A percentile compares a stretch with the other conserved stretches of the same genome.
Conservation (phyloP, 1,139 yeast genomes). For the Yamadazyma kanchanaburiensis region DNA sequence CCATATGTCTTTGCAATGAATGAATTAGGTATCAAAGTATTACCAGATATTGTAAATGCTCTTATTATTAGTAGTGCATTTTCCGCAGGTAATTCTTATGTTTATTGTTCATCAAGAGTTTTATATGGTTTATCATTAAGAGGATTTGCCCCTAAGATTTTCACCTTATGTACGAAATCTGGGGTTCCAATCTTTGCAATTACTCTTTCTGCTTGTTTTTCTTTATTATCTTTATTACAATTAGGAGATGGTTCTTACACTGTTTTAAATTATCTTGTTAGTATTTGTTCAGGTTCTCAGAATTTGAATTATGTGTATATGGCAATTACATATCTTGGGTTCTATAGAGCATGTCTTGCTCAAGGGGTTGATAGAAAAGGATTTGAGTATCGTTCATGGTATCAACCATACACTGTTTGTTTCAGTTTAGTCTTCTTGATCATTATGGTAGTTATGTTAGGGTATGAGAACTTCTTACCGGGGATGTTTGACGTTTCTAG, state of each 20-base stretch:
- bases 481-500: constrained; percentile 21
- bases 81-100: constrained; percentile 41
- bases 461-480: constrained; percentile 35
- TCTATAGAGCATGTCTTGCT: constrained; percentile 56
- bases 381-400: constrained; percentile 70
- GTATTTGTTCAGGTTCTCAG: constrained; percentile 74
- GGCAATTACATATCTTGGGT: constrained; percentile 54
- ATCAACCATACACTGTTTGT: constrained; percentile 71
- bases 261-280: constrained; percentile 74
- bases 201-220: constrained; percentile 58
- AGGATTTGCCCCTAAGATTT: constrained; percentile 36
- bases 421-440: constrained; percentile 31
- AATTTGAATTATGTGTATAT: constrained; percentile 66
- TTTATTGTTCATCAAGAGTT: constrained; percentile 38
- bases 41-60: constrained; percentile 38
- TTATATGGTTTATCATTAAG: constrained; percentile 32
- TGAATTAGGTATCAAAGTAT: constrained; percentile 29
- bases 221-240: constrained; percentile 57
- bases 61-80: constrained; percentile 25
- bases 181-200: constrained; percentile 40
- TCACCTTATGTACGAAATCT: constrained; percentile 25
- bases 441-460: constrained; percentile 33
- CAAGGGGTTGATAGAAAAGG: constrained; percentile 63
- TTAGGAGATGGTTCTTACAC: constrained; percentile 53
- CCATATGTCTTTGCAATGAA: constrained; percentile 44